These are phyloP conservation scores for Scleromitrula shiraiana DNA, from an alignment of 2,329 filamentous ascomycete species.

Conservation along the genomic window DNA sequence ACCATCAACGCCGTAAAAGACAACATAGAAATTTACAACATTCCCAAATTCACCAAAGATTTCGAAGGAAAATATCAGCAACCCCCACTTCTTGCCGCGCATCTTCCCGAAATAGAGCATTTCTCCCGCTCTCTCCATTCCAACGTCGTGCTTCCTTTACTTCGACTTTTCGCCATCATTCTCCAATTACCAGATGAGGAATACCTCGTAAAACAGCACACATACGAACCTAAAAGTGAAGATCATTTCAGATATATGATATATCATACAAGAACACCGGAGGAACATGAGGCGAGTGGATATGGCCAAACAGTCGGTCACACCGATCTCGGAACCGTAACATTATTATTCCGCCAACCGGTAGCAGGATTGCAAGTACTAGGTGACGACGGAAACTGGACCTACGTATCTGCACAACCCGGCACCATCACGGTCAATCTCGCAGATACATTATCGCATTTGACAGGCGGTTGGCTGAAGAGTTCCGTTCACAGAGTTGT, in stretches of 20 bases:
- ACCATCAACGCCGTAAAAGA: constrained; percentile 30
- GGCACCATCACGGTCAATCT: constrained; percentile 46
- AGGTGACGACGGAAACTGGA: constrained; percentile 40
- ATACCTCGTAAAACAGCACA: constrained; percentile 46
- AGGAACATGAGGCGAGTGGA: constrained; percentile 39
- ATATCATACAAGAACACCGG: constrained; percentile 41
- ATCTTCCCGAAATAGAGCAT: constrained; percentile 46
- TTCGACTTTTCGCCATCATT: constrained; percentile 52
- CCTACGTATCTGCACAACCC: constrained; percentile 41
- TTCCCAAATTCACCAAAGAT: constrained; percentile 47
- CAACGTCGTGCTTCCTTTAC: constrained; percentile 47
- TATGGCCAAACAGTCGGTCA: constrained; percentile 42
- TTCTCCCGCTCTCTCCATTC: constrained; percentile 42
- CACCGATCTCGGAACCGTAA: constrained; percentile 49
- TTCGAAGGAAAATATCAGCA: constrained; percentile 36
- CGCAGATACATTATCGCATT: constrained; percentile 39
- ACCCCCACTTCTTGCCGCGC: constrained; percentile 39
- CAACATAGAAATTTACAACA: constrained; percentile 52
- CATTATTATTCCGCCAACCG: constrained; percentile 50
- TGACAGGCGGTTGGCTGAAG: constrained; percentile 42
- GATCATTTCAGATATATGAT: constrained; percentile 58
- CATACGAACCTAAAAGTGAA: constrained; percentile 49
- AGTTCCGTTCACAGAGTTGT: constrained; percentile 35
- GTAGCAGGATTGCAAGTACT: constrained; percentile 50
- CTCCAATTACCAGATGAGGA: constrained; percentile 53